A percentile compares a stretch with the other conserved stretches of the same genome.
Conservation (phyloP, 2,329 filamentous ascomycete species). For the Trichoderma cornu-damae region DNA sequence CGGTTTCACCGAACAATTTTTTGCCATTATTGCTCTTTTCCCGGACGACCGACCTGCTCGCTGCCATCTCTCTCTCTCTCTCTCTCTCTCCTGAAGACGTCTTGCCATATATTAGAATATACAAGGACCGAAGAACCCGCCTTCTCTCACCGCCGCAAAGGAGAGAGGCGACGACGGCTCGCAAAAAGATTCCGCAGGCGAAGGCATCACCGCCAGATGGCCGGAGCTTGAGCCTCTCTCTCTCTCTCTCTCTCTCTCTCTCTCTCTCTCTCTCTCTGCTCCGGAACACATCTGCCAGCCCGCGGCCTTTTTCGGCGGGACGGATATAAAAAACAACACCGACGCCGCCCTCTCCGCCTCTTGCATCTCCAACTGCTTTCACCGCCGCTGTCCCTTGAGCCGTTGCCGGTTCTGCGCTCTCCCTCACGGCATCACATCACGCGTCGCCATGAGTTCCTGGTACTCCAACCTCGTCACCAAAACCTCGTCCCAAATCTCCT, state of each 20-base stretch:
- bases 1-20: too few species aligned
- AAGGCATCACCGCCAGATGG: slow-evolving; percentile 12
- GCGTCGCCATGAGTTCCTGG: slow-evolving; percentile 65
- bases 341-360: too few species aligned
- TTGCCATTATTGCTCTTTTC: too few species aligned
- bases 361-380: background rate
- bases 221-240: slow-evolving; percentile 4
- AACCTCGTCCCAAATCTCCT: slow-evolving; percentile 60
- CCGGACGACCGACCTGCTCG: too few species aligned
- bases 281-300: too few species aligned
- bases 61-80: too few species aligned
- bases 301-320: too few species aligned
- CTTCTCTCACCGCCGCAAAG: slow-evolving; percentile 11
- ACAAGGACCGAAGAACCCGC: background rate
- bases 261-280: too few species aligned
- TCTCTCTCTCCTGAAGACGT: too few species aligned
- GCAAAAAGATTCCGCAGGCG: slow-evolving; percentile 1
- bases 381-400: background rate
- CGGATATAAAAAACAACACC: background rate
- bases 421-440: background rate
- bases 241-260: too few species aligned
- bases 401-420: background rate
- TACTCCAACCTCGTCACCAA: slow-evolving; percentile 68
- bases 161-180: background rate
- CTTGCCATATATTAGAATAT: too few species aligned